These are phyloP conservation scores for Xylariaceae sp. DNA, from an alignment of 2,329 filamentous ascomycete species.

Conservation along the genomic window DNA sequence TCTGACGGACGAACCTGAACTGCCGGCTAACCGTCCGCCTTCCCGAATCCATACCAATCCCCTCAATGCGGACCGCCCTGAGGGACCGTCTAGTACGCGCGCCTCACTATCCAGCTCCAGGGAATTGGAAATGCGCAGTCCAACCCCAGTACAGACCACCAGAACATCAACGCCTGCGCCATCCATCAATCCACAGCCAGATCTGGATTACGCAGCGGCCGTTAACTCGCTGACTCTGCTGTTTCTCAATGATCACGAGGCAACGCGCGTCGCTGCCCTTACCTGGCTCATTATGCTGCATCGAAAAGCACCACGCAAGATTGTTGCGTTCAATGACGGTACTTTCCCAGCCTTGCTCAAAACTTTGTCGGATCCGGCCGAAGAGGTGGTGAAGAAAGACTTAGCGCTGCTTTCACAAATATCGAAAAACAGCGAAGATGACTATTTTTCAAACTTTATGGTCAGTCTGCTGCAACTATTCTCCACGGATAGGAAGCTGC, in stretches of 20 bases:
- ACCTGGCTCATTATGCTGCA: conserved; percentile 98
- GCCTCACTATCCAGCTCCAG: conserved; percentile 49
- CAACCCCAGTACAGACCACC: conserved; percentile 46
- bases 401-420: conserved; percentile 92
- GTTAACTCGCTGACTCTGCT: conserved; percentile 90
- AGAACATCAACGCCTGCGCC: conserved; percentile 41
- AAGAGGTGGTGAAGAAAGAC: conserved; percentile 93
- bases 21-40: conserved; percentile 28
- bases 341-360: conserved; percentile 95
- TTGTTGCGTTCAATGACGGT: conserved; percentile 92
- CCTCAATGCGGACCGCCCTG: conserved; percentile 38
- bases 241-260: conserved; percentile 95
- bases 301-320: conserved; percentile 87
- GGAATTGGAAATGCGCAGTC: conserved; percentile 49
- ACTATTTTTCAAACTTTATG: conserved; percentile 98
- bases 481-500: conserved; percentile 83
- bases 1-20: conserved; percentile 66
- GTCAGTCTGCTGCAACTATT: conserved; percentile 92
- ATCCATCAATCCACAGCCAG: conserved; percentile 48
- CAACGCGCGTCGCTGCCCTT: conserved; percentile 86
- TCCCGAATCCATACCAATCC: conserved; percentile 36
- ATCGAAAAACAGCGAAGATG: conserved; percentile 91
- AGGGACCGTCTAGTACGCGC: conserved; percentile 45
- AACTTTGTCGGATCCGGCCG: conserved; percentile 90
- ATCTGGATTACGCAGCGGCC: conserved; percentile 93